Conservation (phyloP, 805 yeast species). For the Saccharomycopsis olivae region DNA sequence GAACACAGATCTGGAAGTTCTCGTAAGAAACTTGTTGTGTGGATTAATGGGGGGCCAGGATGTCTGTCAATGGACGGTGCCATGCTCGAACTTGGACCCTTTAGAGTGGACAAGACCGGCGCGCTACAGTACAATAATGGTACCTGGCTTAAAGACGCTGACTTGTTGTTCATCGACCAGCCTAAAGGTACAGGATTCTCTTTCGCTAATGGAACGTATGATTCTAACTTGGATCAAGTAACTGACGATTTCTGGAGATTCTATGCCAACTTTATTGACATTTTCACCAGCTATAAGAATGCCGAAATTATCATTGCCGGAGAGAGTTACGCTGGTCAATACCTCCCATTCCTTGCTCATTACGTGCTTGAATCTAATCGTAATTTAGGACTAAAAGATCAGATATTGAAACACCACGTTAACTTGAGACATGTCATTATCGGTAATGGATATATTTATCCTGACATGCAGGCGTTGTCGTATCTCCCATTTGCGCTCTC, state of each 20-base stretch:
- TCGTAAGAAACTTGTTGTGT: conserved; percentile 37
- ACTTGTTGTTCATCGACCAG: conserved; percentile 64
- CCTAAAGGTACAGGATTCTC: conserved; percentile 69
- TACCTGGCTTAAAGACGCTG: conserved; percentile 59
- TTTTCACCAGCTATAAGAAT: conserved; percentile 47
- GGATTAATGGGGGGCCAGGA: conserved; percentile 88
- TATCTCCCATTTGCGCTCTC: conserved; percentile 47
- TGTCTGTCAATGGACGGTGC: conserved; percentile 85
- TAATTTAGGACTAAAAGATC: not conserved
- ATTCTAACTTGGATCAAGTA: conserved; percentile 1
- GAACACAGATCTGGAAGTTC: conserved; percentile 9
- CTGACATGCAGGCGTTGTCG: conserved; percentile 59
- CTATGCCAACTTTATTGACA: conserved; percentile 40
- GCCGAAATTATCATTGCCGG: conserved; percentile 63
- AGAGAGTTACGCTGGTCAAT: conserved; percentile 83
- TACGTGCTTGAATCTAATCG: conserved; percentile 26
- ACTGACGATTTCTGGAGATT: conserved; percentile 25
- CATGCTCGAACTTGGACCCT: conserved; percentile 69
- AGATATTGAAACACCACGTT: not conserved
- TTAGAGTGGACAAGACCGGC: conserved; percentile 34
- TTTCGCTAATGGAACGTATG: conserved; percentile 34
- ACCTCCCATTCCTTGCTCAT: conserved; percentile 62
- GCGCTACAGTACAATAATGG: conserved; percentile 41
- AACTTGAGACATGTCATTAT: conserved; percentile 47
- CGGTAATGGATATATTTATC: conserved; percentile 77